Evolutionary conservation across 1,284 basidiomycete genomes (phyloP).

Genomic region (Ustilago loliicola): DNA sequence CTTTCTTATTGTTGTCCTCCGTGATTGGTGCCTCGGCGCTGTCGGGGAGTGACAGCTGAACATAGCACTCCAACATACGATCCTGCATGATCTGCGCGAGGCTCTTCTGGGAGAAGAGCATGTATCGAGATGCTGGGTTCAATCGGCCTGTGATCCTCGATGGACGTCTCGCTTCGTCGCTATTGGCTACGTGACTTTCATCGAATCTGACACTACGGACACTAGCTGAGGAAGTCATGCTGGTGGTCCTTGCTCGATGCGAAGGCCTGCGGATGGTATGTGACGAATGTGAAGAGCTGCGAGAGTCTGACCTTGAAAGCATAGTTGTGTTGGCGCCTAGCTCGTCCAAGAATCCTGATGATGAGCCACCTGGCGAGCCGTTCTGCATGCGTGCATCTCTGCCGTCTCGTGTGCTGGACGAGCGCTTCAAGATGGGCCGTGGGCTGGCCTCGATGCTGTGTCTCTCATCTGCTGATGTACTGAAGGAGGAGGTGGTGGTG

Average conservation of each 20-base stretch:
- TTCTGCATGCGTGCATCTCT: slow-evolving; percentile 22
- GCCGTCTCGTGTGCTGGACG: slow-evolving; percentile 37
- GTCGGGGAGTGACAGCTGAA: slow-evolving; percentile 31
- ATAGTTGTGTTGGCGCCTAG: slow-evolving; percentile 33
- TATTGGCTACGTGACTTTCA: slow-evolving; percentile 24
- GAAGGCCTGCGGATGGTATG: slow-evolving; percentile 41
- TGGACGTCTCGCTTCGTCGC: slow-evolving; percentile 18
- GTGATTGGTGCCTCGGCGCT: background rate
- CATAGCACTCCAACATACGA: slow-evolving; percentile 48
- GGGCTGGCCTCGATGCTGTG: slow-evolving; percentile 30
- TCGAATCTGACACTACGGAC: slow-evolving; percentile 49
- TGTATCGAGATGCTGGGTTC: slow-evolving; percentile 32
- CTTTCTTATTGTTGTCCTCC: background rate
- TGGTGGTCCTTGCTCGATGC: slow-evolving; percentile 37
- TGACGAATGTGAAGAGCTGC: slow-evolving; percentile 46
- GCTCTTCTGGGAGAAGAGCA: slow-evolving; percentile 38
- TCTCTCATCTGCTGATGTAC: slow-evolving; percentile 8
- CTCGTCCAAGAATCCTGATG: slow-evolving; percentile 29
- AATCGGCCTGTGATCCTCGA: slow-evolving; percentile 21
- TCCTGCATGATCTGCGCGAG: slow-evolving; percentile 47
- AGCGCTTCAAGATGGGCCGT: slow-evolving; percentile 45
- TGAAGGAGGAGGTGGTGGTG: slow-evolving; percentile 5
- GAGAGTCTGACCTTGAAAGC: slow-evolving; percentile 45
- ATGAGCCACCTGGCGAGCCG: slow-evolving; percentile 19
- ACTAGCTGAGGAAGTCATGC: slow-evolving; percentile 41